phyloP scores from a whole-genome alignment of 2,329 filamentous ascomycete species.

The Aspergillus terreus region DNA sequence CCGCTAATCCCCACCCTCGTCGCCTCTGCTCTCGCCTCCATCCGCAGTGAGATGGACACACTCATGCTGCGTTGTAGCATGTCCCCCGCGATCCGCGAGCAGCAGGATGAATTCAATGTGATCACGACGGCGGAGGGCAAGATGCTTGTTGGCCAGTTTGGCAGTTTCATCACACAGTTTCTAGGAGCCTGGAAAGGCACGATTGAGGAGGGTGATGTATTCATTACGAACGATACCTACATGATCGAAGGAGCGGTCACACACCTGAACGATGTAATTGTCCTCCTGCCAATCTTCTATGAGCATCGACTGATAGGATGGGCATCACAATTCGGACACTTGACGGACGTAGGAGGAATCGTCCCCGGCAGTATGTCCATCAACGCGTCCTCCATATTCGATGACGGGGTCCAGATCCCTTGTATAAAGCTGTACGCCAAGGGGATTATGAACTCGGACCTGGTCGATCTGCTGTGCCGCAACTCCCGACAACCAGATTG shows the following conservation, averaged over 20 bases:
- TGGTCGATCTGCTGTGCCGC: conserved; percentile 46
- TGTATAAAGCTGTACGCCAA: conserved; percentile 46
- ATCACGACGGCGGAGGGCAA: conserved; percentile 44
- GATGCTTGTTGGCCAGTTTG: conserved; percentile 52
- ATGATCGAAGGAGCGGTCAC: conserved; percentile 48
- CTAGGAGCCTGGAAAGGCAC: conserved; percentile 46
- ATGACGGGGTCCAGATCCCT: conserved; percentile 51
- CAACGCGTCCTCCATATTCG: conserved; percentile 46
- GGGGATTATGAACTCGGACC: conserved; percentile 42
- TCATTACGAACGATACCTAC: conserved; percentile 52
- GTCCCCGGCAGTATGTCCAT: conserved; percentile 51
- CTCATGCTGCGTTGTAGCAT: conserved; percentile 51
- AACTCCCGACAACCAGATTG: conserved; percentile 49
- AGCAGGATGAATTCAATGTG: conserved; percentile 54
- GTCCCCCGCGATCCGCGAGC: conserved; percentile 50
- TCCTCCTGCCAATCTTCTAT: conserved; percentile 47
- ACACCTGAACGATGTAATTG: conserved; percentile 50
- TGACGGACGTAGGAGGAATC: conserved; percentile 46
- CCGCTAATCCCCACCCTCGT: conserved; percentile 45
- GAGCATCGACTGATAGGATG: conserved; percentile 45
- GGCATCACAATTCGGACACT: conserved; percentile 50
- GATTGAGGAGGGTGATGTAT: conserved; percentile 49
- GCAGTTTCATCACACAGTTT: conserved; percentile 49
- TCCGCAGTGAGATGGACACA: conserved; percentile 49
- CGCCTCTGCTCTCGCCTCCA: conserved; percentile 44